Conservation (phyloP, 1,284 basidiomycete genomes). For the Schizophyllum amplum region DNA sequence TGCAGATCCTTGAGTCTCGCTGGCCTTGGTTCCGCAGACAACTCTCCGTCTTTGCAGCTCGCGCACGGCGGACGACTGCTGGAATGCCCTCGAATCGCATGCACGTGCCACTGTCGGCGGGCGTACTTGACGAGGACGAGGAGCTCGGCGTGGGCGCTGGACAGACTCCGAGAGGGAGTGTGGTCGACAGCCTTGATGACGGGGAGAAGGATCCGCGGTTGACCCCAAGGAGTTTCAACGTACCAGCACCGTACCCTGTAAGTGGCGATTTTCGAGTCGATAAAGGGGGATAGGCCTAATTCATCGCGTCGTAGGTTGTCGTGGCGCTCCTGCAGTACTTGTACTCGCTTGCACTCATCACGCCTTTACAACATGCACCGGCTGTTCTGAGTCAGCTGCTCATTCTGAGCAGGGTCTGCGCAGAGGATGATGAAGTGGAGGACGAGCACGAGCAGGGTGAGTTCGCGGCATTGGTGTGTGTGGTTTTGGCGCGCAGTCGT, state of each 20-base stretch:
- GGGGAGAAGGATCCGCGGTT: conserved; percentile 58
- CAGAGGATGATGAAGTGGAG: background rate
- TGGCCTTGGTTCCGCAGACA: conserved; percentile 93
- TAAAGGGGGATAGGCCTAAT: background rate
- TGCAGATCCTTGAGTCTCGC: conserved; percentile 53
- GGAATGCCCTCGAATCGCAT: conserved; percentile 47
- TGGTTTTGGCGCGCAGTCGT: too few species aligned
- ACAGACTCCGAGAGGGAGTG: background rate
- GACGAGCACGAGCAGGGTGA: background rate
- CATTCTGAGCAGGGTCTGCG: conserved; percentile 70
- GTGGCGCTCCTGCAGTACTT: conserved; percentile 60
- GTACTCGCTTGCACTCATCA: conserved; percentile 80
- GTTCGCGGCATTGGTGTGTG: too few species aligned
- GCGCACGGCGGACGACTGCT: conserved; percentile 21
- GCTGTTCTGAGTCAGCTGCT: conserved; percentile 84
- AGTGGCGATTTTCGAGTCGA: conserved; percentile 66
- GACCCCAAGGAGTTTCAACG: conserved; percentile 68
- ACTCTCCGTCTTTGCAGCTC: background rate
- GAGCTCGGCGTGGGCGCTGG: background rate
- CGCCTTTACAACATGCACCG: conserved; percentile 85
- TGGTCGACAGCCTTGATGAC: background rate
- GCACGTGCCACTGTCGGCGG: conserved; percentile 49
- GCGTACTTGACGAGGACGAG: conserved; percentile 20
- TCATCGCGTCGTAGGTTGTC: background rate
- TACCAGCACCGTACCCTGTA: conserved; percentile 87